Conservation (phyloP, 768 basidiomycete genomes). For the Suillus hirtellus region DNA sequence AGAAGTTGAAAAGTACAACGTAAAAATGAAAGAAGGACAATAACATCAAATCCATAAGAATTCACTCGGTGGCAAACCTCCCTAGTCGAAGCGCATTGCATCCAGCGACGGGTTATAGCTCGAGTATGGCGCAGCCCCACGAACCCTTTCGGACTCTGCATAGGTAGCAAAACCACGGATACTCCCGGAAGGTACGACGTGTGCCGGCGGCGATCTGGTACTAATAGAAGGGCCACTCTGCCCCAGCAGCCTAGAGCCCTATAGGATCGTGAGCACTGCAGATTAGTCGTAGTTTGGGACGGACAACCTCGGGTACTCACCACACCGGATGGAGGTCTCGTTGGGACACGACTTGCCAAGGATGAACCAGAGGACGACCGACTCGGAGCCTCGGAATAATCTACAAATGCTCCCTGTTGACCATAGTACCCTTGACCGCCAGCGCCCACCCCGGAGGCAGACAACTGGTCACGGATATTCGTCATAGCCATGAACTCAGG, state of each 20-base stretch:
- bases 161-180: conserved; percentile 18
- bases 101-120: conserved; percentile 21
- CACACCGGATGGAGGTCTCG: conserved; percentile 30
- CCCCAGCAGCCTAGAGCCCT: conserved; percentile 27
- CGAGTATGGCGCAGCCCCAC: conserved; percentile 25
- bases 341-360: conserved; percentile 33
- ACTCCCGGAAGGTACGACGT: conserved; percentile 16
- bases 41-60: conserved; percentile 4
- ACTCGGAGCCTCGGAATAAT: conserved; percentile 27
- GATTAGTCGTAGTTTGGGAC: neutral
- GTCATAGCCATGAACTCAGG: conserved; percentile 37
- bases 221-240: conserved; percentile 11
- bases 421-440: conserved; percentile 23
- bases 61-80: conserved; percentile 8
- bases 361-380: conserved; percentile 35
- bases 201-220: conserved; percentile 22
- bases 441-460: conserved; percentile 24
- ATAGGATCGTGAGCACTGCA: conserved; percentile 17
- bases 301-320: conserved; percentile 19
- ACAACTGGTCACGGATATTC: conserved; percentile 27
- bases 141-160: conserved; percentile 26
- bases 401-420: conserved; percentile 25
- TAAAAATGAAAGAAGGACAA: conserved; percentile 1
- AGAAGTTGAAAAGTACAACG: neutral
- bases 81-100: conserved; percentile 26